Percentiles rank a stretch among this genome's conserved stretches.
phyloP scores from a whole-genome alignment of 139 green algal species.

The Asterochloris erici region DNA sequence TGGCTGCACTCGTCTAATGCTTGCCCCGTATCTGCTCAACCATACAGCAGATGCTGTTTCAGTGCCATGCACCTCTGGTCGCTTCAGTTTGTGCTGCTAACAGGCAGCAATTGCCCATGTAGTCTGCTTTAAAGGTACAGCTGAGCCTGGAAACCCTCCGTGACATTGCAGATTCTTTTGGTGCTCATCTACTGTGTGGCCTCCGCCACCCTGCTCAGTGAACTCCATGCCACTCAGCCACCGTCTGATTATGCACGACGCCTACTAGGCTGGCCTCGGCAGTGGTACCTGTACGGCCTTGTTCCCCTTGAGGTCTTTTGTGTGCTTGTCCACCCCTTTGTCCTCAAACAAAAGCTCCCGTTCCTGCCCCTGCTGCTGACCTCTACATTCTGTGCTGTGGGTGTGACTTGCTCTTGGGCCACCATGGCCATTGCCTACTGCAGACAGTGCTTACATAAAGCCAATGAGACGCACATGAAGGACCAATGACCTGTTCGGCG shows the following conservation, averaged over 20 bases:
- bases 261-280: background rate
- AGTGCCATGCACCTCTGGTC: background rate
- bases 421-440: background rate
- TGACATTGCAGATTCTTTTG: background rate
- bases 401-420: slow-evolving; percentile 25
- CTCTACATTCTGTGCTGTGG: slow-evolving; percentile 69
- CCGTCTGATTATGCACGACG: background rate
- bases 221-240: background rate
- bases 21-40: background rate
- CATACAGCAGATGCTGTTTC: background rate
- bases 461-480: too few species aligned
- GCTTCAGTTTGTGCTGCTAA: background rate
- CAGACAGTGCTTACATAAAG: too few species aligned
- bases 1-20: background rate
- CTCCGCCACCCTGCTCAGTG: background rate
- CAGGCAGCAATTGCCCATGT: background rate
- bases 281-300: slow-evolving; percentile 58
- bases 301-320: slow-evolving; percentile 65
- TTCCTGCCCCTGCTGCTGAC: slow-evolving; percentile 89
- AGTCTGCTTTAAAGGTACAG: background rate
- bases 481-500: too few species aligned
- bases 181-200: background rate
- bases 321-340: slow-evolving; percentile 35
- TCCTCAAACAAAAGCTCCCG: slow-evolving; percentile 51
- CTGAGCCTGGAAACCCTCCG: background rate